Evolutionary conservation across 768 basidiomycete genomes (phyloP), one percentile per base, ranked within the genome.

Genomic region (Mrakia frigida): DNA sequence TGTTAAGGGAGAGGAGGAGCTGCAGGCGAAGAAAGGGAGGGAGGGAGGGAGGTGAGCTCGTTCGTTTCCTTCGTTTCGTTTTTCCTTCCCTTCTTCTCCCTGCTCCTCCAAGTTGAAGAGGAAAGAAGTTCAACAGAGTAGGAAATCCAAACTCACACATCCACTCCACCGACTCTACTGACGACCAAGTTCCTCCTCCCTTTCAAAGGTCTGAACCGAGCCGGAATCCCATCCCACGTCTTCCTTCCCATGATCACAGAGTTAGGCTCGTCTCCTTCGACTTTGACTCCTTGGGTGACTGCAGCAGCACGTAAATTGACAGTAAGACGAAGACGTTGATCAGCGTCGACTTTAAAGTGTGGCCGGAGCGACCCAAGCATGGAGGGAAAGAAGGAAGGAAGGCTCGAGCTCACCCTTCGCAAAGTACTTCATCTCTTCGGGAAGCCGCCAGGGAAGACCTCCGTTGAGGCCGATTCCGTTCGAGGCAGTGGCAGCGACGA

Each of bases 151-250:
- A 73, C 72, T 76, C 82, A 93, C 92, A 91, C 81, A 76, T 88
- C 83, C 79, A 90, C 91, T 65, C 85, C 84, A 35, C 81, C 60
- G 79, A 89, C 88, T 69, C 87, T 86, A 83, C 88, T 90, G 77
- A 95, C 84, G 75, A 99, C 89, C 35, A 95, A 82, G 81, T 98
- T 99, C 74, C 87, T 74, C 70, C 97, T 87, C 61, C 87, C 87
- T 59, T 87, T 85, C 28, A 99, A 86, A 6, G 97, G 97, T 78
- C 91, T 87, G 84, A 91, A 92, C 82, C 89, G 92, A 28, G 81
- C 79, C 11, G 97, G 96, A 74, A 99, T 98, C 82, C 92, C 92
- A 84, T 98, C 94, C 97, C 97, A 99, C 21, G 94, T 96, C 81
- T 92, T 94, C 74, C 96, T 87, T 18, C 97, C 97, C 96, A 99